phyloP scores from a whole-genome alignment of 1,284 basidiomycete genomes.

The Testicularia cyperi region DNA sequence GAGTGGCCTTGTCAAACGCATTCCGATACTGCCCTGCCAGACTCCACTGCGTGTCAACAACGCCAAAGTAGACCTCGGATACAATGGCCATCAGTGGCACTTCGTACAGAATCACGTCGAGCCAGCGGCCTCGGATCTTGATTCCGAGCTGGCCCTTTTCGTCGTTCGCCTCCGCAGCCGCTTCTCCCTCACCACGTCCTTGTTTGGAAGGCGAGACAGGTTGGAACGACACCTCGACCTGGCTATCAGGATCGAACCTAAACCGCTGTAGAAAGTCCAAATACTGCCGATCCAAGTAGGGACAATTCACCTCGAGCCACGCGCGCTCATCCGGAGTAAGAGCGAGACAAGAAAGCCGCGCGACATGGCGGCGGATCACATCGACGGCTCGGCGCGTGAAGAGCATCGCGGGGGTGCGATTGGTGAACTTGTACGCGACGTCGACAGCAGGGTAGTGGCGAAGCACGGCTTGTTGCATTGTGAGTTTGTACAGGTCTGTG shows the following conservation, averaged over 20 bases:
- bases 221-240: conserved; percentile 72
- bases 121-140: conserved; percentile 76
- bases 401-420: conserved; percentile 70
- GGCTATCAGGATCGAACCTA: conserved; percentile 74
- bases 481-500: conserved; percentile 96
- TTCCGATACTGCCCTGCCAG: conserved; percentile 75
- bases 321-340: conserved; percentile 69
- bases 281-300: conserved; percentile 75
- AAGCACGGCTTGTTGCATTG: conserved; percentile 93
- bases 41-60: conserved; percentile 77
- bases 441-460: conserved; percentile 74
- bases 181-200: too few species aligned
- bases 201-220: background rate
- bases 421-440: conserved; percentile 74
- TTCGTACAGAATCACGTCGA: conserved; percentile 91
- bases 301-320: conserved; percentile 73
- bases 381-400: conserved; percentile 75
- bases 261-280: conserved; percentile 74
- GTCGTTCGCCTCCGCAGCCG: conserved; percentile 57
- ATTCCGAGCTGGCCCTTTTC: conserved; percentile 73
- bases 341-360: conserved; percentile 71
- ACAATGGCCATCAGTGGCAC: conserved; percentile 88
- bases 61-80: conserved; percentile 73
- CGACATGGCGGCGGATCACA: conserved; percentile 64
- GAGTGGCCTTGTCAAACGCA: conserved; percentile 70